Evolutionary conservation across 2,329 filamentous ascomycete species (phyloP), one percentile per base, ranked within the genome.

Genomic region (Akanthomyces lecanii): DNA sequence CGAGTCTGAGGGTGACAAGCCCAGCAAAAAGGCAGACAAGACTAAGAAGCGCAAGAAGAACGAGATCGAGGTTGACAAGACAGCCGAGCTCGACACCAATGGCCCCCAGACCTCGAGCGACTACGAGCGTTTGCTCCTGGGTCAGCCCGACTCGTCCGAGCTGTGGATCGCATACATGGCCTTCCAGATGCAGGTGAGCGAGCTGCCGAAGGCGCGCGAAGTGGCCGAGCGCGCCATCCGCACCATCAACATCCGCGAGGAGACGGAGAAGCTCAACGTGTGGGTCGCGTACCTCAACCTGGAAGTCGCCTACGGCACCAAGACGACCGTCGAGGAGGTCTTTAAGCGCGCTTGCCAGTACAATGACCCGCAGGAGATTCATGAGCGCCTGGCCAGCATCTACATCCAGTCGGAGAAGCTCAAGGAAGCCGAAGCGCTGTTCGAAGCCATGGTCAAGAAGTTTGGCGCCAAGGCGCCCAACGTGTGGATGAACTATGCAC

Each of bases 161-260:
- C 84, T 98, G 33, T 99, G 95, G 95, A 91, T 97, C 61, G 86
- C 91, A 67, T 99, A 99, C 78, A 98, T 99, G 92, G 92, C 93
- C n/a, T 96, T 96, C 83, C 92, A 98, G 77, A 88, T 97, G 75
- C 89, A 96, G 72, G 85, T 96, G 59, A 91, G 91, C 72, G 95
- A 99, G 76, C 82, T 96, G 23, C 86, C 89, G 65, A 95, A 92
- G 76, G 93, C 95, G 14, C 87, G 94, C 55, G 90, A 94, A 67
- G 89, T 97, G 64, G 93, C 92, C 2, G 90, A 97, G 77, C 89
- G 95, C 65, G 95, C 95, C 21, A 85, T 98, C 66, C 88, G 89
- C 72, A 96, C 90, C 18, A 98, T 99, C 78, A 90, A 91, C 75
- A 91, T 96, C 65, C 87, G 91, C 30, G 92, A 97, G 73, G 90